phyloP scores from a whole-genome alignment of 2,329 filamentous ascomycete species.

The Colletotrichum sp. region DNA sequence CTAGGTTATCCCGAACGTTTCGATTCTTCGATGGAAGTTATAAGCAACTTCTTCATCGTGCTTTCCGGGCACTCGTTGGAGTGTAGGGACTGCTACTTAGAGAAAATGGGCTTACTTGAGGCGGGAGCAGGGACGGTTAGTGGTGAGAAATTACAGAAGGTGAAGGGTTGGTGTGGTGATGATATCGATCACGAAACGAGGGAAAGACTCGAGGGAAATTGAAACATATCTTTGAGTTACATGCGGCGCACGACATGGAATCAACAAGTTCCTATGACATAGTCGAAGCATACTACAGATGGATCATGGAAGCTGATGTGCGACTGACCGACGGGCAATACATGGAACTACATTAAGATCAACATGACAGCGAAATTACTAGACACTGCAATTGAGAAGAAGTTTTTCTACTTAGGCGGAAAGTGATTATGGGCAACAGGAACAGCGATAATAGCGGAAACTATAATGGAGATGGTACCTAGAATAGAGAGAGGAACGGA shows the following conservation, averaged over 20 bases:
- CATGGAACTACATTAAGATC: not conserved
- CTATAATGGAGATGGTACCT: not conserved
- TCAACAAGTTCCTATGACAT: not conserved
- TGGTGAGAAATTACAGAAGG: not conserved
- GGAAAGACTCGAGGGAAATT: not conserved
- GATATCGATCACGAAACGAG: not conserved
- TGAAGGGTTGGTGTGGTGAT: fast-evolving
- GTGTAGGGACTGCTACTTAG: not conserved
- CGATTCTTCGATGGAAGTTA: not conserved
- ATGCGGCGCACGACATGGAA: fast-evolving
- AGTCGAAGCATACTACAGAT: not conserved
- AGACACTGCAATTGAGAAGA: not conserved
- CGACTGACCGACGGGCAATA: not conserved
- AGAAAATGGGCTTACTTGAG: not conserved
- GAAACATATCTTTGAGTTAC: not conserved
- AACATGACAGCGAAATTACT: not conserved
- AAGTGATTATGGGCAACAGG: not conserved
- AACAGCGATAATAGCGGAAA: not conserved
- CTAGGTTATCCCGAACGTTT: not conserved
- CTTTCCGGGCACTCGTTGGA: not conserved
- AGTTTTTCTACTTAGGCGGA: not conserved
- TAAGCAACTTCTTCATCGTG: not conserved
- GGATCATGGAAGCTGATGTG: not conserved
- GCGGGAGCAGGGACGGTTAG: not conserved
- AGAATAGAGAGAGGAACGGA: not conserved